phyloP scores from a whole-genome alignment of 2,329 filamentous ascomycete species.

The Alternaria ventricosa region DNA sequence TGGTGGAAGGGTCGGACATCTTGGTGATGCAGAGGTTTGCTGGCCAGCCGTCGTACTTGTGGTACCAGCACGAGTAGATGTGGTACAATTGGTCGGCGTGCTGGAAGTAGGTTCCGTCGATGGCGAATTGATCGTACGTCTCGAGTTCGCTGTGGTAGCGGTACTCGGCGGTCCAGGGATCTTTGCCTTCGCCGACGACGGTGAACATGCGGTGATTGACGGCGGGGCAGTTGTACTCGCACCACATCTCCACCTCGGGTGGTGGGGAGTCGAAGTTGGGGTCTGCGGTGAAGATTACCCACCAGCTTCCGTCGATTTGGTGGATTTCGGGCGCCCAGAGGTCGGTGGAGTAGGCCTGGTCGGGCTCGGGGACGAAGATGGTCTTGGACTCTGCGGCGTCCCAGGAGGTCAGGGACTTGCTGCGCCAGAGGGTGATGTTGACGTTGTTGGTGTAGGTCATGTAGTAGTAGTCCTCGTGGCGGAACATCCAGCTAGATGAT shows the following conservation, averaged over 20 bases:
- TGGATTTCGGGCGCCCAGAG: slow-evolving; percentile 61
- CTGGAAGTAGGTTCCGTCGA: slow-evolving; percentile 61
- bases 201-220: slow-evolving; percentile 61
- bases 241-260: slow-evolving; percentile 57
- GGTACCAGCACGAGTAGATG: slow-evolving; percentile 51
- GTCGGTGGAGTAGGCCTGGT: slow-evolving; percentile 55
- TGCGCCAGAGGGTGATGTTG: slow-evolving; percentile 54
- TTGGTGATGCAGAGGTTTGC: slow-evolving; percentile 62
- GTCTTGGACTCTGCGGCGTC: slow-evolving; percentile 52
- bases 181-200: slow-evolving; percentile 51
- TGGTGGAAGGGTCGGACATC: slow-evolving; percentile 56
- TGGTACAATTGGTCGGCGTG: slow-evolving; percentile 49
- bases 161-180: slow-evolving; percentile 56
- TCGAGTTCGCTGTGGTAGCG: slow-evolving; percentile 55
- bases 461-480: slow-evolving; percentile 52
- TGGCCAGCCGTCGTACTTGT: slow-evolving; percentile 58
- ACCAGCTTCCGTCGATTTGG: slow-evolving; percentile 56
- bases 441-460: slow-evolving; percentile 54
- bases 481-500: slow-evolving; percentile 50
- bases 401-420: slow-evolving; percentile 53
- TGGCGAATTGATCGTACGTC: slow-evolving; percentile 61
- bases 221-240: slow-evolving; percentile 57
- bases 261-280: slow-evolving; percentile 55
- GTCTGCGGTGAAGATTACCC: slow-evolving; percentile 61
- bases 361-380: slow-evolving; percentile 51